Base-by-base conservation (phyloP, 2,329 filamentous ascomycete genomes). In the Ophiostoma sp. region DNA sequence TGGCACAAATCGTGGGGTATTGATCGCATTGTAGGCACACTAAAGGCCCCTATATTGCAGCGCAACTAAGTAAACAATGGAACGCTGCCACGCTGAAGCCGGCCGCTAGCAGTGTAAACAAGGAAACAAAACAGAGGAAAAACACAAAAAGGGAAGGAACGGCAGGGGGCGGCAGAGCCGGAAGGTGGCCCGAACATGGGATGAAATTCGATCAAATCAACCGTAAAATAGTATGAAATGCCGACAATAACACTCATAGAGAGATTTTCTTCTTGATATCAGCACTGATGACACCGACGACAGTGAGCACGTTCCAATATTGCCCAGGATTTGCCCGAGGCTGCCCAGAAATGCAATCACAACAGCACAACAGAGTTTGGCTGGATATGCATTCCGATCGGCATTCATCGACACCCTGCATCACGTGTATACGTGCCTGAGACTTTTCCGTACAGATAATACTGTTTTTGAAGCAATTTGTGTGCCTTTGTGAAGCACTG, bases 11-110 rank as follows among this genome's bases (percentile, higher is more conserved):
- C 61, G 36, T 66, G n/a, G 61, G 61, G 61, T 66, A 66, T 25
- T 17, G 12, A 12, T 28, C 22, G 19, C 31, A 15, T 39, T 63
- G 31, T 9, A 45, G 61, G 22, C n/a, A 45, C 39, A 48, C 63
- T 31, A 28, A 19, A 31, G 25, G 2, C 33, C 22, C 39, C 22
- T 66, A 66, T 66, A 66, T 48, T 31, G 31, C 39, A 66, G 63
- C 31, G 63, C 63, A 45, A n/a, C 28, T 66, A 66, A 66, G 63
- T 66, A 66, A 48, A 66, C 63, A 66, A 66, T 48, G 39, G 39
- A 25, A 61, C 57, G 57, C 3, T 61, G 12, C 22, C 22, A 64
- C 59, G 59, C 59, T 64, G 59, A 12, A 19, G 22, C 22, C 25
- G 63, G 63, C 63, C 42, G 63, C 36, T 28, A 66, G 31, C 31